phyloP scores from a whole-genome alignment of 2,329 filamentous ascomycete genomes.

The Fusarium camptoceras region DNA sequence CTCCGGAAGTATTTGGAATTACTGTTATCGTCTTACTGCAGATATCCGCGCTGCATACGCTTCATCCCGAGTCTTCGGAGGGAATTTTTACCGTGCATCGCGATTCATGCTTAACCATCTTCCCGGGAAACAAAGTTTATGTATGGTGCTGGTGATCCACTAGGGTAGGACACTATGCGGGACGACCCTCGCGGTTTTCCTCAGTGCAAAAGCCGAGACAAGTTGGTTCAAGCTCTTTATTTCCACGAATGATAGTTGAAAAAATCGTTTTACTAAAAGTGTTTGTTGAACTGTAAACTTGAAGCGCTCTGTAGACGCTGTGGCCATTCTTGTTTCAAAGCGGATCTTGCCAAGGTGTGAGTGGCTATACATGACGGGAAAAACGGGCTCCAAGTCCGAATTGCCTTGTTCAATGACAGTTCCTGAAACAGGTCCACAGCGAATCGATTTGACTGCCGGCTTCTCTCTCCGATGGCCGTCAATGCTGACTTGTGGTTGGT shows the following conservation, averaged over 20 bases:
- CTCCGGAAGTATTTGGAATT: background rate
- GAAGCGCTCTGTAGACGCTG: slow-evolving; percentile 3
- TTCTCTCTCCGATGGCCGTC: slow-evolving; percentile 26
- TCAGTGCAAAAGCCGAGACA: slow-evolving; percentile 15
- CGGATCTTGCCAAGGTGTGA: slow-evolving; percentile 17
- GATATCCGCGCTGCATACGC: slow-evolving; percentile 5
- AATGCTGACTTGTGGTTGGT: background rate
- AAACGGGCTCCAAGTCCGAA: slow-evolving; percentile 16
- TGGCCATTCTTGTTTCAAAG: slow-evolving; percentile 16
- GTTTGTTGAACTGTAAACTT: slow-evolving; percentile 2
- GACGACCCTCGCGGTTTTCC: slow-evolving; percentile 1
- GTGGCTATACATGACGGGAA: slow-evolving; percentile 11
- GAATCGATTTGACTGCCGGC: slow-evolving; percentile 25
- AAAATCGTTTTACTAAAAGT: background rate
- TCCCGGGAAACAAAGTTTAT: slow-evolving; percentile 2
- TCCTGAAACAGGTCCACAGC: slow-evolving; percentile 22
- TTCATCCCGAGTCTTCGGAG: background rate
- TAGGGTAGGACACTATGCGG: background rate
- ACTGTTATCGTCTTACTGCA: background rate
- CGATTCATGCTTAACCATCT: slow-evolving; percentile 11
- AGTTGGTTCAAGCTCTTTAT: background rate
- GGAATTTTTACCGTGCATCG: background rate
- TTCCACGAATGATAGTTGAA: slow-evolving; percentile 17
- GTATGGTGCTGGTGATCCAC: slow-evolving; percentile 1
- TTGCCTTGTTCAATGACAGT: slow-evolving; percentile 9